Conservation (phyloP, 2,329 filamentous ascomycete genomes). For the Ambrosiella xylebori region DNA sequence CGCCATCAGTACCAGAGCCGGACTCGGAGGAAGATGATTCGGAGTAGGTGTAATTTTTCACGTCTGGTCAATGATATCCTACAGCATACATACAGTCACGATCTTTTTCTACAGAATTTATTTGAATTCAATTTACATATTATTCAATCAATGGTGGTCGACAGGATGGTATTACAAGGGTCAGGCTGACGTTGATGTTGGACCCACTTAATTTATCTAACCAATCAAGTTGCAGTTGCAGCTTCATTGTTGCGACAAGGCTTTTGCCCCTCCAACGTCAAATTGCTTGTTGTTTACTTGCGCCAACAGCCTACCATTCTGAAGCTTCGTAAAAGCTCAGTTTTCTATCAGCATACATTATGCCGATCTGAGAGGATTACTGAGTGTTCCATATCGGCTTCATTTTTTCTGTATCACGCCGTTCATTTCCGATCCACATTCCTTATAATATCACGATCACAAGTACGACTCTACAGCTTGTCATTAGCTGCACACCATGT, state of each 20-base stretch:
- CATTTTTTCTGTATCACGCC: background rate
- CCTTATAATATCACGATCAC: background rate
- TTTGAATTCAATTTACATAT: no score
- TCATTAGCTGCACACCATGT: constrained; percentile 4
- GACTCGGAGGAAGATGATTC: background rate
- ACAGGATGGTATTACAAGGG: no score
- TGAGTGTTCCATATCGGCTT: background rate
- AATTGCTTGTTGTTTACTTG: background rate
- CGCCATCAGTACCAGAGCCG: background rate
- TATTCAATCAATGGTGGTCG: no score
- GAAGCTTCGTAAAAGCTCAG: background rate
- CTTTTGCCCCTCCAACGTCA: constrained; percentile 1
- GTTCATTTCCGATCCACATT: background rate
- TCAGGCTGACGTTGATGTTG: background rate
- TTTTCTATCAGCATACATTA: background rate
- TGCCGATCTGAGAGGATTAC: background rate
- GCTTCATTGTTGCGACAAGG: constrained; percentile 3
- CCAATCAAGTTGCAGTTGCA: background rate
- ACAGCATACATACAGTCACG: background rate
- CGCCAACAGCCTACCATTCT: background rate
- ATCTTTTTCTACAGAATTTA: background rate
- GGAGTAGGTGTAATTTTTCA: background rate
- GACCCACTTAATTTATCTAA: background rate
- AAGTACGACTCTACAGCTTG: background rate
- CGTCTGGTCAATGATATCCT: background rate